These are phyloP conservation scores for Verticillium isaacii DNA, from an alignment of 2,329 filamentous ascomycete species.

Conservation along the genomic window DNA sequence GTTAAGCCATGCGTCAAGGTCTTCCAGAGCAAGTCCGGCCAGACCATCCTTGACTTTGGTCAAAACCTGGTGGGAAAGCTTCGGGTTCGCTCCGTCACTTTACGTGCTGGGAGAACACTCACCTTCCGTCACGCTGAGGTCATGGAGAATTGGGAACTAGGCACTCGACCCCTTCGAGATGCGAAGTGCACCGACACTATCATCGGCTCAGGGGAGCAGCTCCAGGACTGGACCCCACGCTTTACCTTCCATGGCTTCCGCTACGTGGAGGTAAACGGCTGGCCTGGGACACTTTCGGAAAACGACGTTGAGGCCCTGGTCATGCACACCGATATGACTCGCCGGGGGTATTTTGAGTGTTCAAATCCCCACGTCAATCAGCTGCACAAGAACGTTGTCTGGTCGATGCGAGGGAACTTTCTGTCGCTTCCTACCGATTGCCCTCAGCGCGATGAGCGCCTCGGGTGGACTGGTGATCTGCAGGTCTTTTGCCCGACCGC, in stretches of 20 bases:
- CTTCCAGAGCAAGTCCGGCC: neutral
- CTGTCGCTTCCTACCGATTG: neutral
- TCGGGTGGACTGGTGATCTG: slow-evolving; percentile 1
- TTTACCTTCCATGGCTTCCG: slow-evolving; percentile 51
- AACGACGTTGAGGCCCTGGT: slow-evolving; percentile 23
- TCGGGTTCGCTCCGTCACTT: slow-evolving; percentile 21
- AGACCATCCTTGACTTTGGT: slow-evolving; percentile 47
- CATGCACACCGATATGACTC: slow-evolving; percentile 47
- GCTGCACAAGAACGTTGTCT: neutral
- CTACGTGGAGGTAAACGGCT: slow-evolving; percentile 17
- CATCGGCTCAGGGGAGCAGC: slow-evolving; percentile 17
- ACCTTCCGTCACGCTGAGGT: slow-evolving; percentile 49
- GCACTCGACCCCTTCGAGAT: slow-evolving; percentile 32
- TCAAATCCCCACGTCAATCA: slow-evolving; percentile 1
- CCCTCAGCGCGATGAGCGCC: neutral
- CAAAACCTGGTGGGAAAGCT: slow-evolving; percentile 49
- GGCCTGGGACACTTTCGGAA: neutral
- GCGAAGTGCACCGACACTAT: slow-evolving; percentile 37
- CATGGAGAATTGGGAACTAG: slow-evolving; percentile 41
- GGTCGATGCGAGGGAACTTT: slow-evolving; percentile 1
- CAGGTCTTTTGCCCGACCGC: neutral
- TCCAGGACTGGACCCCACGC: slow-evolving; percentile 30
- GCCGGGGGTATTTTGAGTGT: slow-evolving; percentile 43
- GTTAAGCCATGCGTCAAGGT: slow-evolving; percentile 6
- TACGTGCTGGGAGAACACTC: slow-evolving; percentile 28